Conservation (phyloP, 139 green algal genomes). For the Chlamydomonas eustigma region DNA sequence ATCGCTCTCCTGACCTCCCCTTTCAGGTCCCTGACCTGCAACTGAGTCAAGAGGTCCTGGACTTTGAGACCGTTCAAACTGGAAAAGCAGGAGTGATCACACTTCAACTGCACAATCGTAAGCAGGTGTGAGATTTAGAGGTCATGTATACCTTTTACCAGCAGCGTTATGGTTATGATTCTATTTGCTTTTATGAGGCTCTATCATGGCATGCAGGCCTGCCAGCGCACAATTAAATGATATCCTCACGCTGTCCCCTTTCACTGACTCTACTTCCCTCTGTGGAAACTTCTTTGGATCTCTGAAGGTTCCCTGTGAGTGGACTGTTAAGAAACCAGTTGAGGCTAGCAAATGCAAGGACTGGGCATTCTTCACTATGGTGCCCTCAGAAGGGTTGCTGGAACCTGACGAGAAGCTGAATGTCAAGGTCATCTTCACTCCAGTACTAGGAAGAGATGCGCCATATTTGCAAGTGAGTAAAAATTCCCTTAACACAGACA, state of each 20-base stretch:
- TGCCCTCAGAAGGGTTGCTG: slow-evolving; percentile 48
- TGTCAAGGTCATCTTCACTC: slow-evolving; percentile 59
- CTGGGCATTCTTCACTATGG: slow-evolving; percentile 60
- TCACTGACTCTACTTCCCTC: too few relatives aligned
- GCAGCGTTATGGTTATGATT: too few relatives aligned
- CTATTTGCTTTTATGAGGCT: too few relatives aligned
- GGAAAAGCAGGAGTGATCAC: slow-evolving; percentile 56
- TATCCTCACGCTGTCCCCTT: too few relatives aligned
- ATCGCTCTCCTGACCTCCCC: slow-evolving; percentile 10
- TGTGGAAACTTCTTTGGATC: too few relatives aligned
- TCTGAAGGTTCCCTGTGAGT: slow-evolving; percentile 60
- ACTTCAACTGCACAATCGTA: slow-evolving; percentile 68
- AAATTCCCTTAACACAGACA: too few relatives aligned
- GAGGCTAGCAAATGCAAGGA: slow-evolving; percentile 57
- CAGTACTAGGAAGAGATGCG: slow-evolving; percentile 24
- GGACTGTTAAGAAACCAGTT: slow-evolving; percentile 56
- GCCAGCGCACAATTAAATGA: too few relatives aligned
- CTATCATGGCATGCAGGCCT: too few relatives aligned
- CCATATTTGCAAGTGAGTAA: slow-evolving; percentile 40
- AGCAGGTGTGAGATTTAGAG: slow-evolving; percentile 43
- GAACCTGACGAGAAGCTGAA: slow-evolving; percentile 44
- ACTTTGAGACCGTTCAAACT: slow-evolving; percentile 61
- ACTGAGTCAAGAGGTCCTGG: slow-evolving; percentile 37
- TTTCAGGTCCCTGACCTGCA: slow-evolving; percentile 49
- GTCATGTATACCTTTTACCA: too few relatives aligned